Evolutionary conservation across 2,329 filamentous ascomycete species (phyloP), one percentile per base, ranked within the genome.

Genomic region (Penicillium sp.): DNA sequence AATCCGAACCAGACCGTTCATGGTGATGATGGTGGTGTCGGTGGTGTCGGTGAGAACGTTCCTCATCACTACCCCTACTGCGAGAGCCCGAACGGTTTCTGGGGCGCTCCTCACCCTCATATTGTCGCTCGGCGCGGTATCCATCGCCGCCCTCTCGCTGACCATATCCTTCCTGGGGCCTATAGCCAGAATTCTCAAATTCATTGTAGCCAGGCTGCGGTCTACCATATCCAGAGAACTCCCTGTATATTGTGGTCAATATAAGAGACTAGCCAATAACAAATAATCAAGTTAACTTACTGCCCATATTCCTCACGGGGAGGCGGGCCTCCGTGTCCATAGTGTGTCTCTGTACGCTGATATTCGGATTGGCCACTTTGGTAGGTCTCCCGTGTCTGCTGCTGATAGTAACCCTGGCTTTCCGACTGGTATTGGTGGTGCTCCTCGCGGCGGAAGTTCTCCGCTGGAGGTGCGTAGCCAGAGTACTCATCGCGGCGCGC

Each of bases 41-140:
- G 49, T 61, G 64, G 29, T 61, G 65, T 35, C 57, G 65, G 21
- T 57, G 58, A 58, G 44, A 59, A 27, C 52, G 41, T 49, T 64
- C 57, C 25, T 63, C 61, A 36, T 66, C 61, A 49, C 62, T 61
- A n/a, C 57, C 61, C 12, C 38, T 53, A 58, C 60, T 61, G 17
- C 64, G 62, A 49, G 68, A 69, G 25, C 56, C 58, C 38, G 69
- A 69, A 15, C 51, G 50, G 49, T 50, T 27, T 15, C 65, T 63
- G 19, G 65, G 60, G 39, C 66, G 63, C 48, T 67, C 59, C 43
- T 66, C 65, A 48, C 65, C 51, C 39, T 57, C 66, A 57, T 63
- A 59, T 31, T 55, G 61, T 48, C 63, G 55, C 44, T 71, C 67
- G 19, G 52, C 59, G 35, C 54, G 49, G 52, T 66, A 66, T 19